Conservation (phyloP, 768 basidiomycete species). For the Lentinula lateritia region DNA sequence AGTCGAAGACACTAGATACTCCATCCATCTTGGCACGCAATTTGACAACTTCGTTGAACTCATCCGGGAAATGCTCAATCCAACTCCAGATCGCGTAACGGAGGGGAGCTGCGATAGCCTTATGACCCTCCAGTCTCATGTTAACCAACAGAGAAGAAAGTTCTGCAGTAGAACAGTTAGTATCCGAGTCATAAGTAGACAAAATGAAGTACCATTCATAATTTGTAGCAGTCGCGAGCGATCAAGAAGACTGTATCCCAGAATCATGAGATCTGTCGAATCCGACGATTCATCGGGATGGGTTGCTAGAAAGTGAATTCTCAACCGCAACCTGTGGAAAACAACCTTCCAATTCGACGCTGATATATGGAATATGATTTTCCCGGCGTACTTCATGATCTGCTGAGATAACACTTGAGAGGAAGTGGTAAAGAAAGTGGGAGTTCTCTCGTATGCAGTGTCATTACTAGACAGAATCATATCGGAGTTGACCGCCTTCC, state of each 20-base stretch:
- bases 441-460: slow-evolving; percentile 54
- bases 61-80: slow-evolving; percentile 72
- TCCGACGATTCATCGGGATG: slow-evolving; percentile 33
- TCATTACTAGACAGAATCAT: slow-evolving; percentile 33
- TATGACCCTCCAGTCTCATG: slow-evolving; percentile 70
- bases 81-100: slow-evolving; percentile 86
- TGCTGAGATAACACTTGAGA: slow-evolving; percentile 50
- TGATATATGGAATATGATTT: slow-evolving; percentile 81
- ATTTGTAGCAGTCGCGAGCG: slow-evolving; percentile 61
- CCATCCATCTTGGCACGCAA: slow-evolving; percentile 64
- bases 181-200: slow-evolving; percentile 3
- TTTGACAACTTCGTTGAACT: slow-evolving; percentile 71
- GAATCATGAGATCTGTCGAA: slow-evolving; percentile 67
- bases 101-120: slow-evolving; percentile 66
- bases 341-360: slow-evolving; percentile 85
- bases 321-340: slow-evolving; percentile 59
- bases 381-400: slow-evolving; percentile 68
- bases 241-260: slow-evolving; percentile 76
- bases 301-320: slow-evolving; percentile 59
- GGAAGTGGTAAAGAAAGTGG: slow-evolving; percentile 53
- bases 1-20: slow-evolving; percentile 81
- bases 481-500: slow-evolving; percentile 31
- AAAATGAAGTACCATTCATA: slow-evolving; percentile 49
- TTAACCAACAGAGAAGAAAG: slow-evolving; percentile 77
- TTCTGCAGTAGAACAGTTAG: slow-evolving; percentile 35